Evolutionary conservation across 768 basidiomycete genomes (phyloP), one percentile per base, ranked within the genome.

Genomic region (Boletus sensibilis): DNA sequence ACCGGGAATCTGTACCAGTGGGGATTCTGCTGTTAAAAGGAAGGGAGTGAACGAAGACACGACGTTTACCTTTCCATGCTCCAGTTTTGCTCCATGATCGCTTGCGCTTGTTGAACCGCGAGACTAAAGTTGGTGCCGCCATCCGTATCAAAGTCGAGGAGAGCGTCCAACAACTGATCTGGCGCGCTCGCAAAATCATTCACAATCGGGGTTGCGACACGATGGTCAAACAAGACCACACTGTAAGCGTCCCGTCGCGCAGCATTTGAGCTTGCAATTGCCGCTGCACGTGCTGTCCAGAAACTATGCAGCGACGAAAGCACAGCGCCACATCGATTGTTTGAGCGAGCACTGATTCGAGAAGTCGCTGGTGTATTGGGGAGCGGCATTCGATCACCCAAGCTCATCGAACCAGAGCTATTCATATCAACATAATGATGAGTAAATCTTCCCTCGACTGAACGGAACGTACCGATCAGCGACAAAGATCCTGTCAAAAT

Each of bases 291-390:
- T 0, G 85, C 77, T 14, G 69, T 57, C 84, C 85, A 87, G 64
- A 86, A 86, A 16, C 72, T 71, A 51, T 82, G 65, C 10, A 86
- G 60, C 0, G 84, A 78, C 0, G 83, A 81, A 39, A 79, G 80
- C 0, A 85, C 85, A 1, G 85, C 83, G 1, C 84, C 84, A 18
- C 84, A 74, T 31, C 84, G 70, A 58, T 86, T 80, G 55, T 82
- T 66, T 40, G 72, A 69, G 0, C 51, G 59, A 13, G 63, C 64
- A 6, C 60, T 52, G 40, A 84, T 82, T 35, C 62, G 63, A n/a
- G 66, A 55, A 4, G 76, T 72, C 4, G 55, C 71, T 0, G 82
- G 80, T 2, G 79, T 77, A 43, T 75, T 71, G 0, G 64, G 61
- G 5, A 84, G 72, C 0, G 85, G 85, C 1, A 43, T 65, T 37